phyloP scores from a whole-genome alignment of 176 grass and related monocot genomes.

The Paspalum notatum region DNA sequence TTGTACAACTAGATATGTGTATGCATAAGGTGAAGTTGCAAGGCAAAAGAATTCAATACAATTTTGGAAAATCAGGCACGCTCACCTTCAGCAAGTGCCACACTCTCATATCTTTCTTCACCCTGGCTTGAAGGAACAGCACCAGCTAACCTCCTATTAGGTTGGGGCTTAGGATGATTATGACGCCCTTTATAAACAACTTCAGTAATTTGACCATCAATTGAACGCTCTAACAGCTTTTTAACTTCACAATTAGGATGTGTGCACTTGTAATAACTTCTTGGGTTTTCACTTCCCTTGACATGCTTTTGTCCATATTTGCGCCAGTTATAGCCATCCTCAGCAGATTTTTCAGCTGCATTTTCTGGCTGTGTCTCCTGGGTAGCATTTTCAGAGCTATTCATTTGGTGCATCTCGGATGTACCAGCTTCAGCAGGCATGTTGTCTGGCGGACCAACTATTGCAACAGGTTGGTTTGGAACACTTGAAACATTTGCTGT shows the following conservation, averaged over 20 bases:
- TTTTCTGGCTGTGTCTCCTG: slow-evolving; percentile 58
- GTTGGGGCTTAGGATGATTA: slow-evolving; percentile 89
- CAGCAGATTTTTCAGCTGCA: slow-evolving; percentile 71
- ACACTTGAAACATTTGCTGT: slow-evolving; percentile 48
- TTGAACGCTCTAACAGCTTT: slow-evolving; percentile 87
- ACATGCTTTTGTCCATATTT: slow-evolving; percentile 99
- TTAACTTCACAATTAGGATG: slow-evolving; percentile 98
- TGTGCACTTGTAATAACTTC: slow-evolving; percentile 99
- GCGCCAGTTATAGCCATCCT: slow-evolving; percentile 95
- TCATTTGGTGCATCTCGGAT: slow-evolving; percentile 47
- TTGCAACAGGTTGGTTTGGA: slow-evolving; percentile 56
- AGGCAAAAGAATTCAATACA: slow-evolving; percentile 1
- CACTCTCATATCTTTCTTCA: slow-evolving; percentile 74
- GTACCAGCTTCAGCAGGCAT: slow-evolving; percentile 55
- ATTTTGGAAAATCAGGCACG: slow-evolving; percentile 18
- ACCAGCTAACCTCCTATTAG: slow-evolving; percentile 72
- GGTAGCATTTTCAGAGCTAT: slow-evolving; percentile 51
- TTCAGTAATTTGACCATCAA: slow-evolving; percentile 93
- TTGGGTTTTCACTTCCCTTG: slow-evolving; percentile 95
- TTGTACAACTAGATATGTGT: slow-evolving; percentile 5
- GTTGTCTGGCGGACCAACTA: slow-evolving; percentile 45
- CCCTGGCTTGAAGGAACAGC: slow-evolving; percentile 57
- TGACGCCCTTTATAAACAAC: slow-evolving; percentile 89
- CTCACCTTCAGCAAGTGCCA: slow-evolving; percentile 63
- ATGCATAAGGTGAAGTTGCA: slow-evolving; percentile 17